A percentile compares a stretch with the other conserved stretches of the same genome.
These are phyloP conservation scores for Aspergillus diversus DNA, from an alignment of 495 filamentous ascomycete genomes.

Conservation along the genomic window DNA sequence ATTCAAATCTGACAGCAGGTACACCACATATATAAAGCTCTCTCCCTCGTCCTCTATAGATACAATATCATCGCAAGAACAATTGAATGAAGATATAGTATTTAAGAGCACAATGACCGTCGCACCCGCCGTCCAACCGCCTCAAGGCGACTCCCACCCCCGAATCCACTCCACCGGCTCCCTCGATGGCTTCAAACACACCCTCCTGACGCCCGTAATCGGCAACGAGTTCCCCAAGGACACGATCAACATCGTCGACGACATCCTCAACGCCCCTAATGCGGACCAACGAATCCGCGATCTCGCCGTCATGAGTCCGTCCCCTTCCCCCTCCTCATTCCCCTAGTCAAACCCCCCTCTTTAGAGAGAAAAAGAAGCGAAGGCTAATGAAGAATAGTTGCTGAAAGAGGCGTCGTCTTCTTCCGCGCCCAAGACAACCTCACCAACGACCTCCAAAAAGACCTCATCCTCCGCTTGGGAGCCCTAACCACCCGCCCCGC, in stretches of 20 bases:
- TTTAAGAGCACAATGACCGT: slow-evolving; percentile 14
- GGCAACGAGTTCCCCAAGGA: slow-evolving; percentile 56
- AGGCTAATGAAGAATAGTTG: too few relatives aligned
- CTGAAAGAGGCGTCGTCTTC: slow-evolving; percentile 74
- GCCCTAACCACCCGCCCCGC: slow-evolving; percentile 61
- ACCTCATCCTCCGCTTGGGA: slow-evolving; percentile 61
- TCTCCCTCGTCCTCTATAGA: neutral
- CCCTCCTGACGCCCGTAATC: slow-evolving; percentile 40
- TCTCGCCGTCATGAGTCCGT: slow-evolving; percentile 53
- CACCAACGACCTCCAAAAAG: slow-evolving; percentile 64
- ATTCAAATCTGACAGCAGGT: too few relatives aligned
- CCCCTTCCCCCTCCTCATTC: neutral
- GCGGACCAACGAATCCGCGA: slow-evolving; percentile 61
- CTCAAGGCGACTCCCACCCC: slow-evolving; percentile 3
- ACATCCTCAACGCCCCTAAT: slow-evolving; percentile 57
- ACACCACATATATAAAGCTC: too few relatives aligned
- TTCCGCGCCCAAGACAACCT: slow-evolving; percentile 69
- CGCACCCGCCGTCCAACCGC: slow-evolving; percentile 1
- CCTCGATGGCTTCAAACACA: slow-evolving; percentile 19
- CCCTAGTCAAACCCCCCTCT: neutral
- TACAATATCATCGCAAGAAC: neutral
- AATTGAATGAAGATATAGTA: neutral
- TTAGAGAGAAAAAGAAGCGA: neutral
- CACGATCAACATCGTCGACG: slow-evolving; percentile 53
- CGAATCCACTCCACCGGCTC: slow-evolving; percentile 19